These are phyloP conservation scores for Phytophthora constricta DNA, from an alignment of 352 stramenopile species.

Conservation along the genomic window DNA sequence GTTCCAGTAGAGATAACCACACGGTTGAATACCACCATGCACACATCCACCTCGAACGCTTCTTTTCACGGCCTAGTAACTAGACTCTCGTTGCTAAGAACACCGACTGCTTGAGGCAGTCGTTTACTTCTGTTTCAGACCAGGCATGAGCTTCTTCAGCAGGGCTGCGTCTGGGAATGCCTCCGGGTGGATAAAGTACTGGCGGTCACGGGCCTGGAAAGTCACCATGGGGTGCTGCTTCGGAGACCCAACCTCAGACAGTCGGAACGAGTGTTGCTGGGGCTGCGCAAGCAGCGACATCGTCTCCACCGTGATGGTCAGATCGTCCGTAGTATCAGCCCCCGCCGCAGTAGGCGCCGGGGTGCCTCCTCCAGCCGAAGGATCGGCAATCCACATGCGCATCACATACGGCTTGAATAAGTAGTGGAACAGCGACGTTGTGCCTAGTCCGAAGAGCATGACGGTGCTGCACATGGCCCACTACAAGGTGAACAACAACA, in stretches of 20 bases:
- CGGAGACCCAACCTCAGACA: conserved; percentile 65
- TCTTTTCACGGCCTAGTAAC: background rate
- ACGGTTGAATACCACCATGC: background rate
- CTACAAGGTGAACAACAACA: conserved; percentile 20
- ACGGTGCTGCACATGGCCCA: conserved; percentile 91
- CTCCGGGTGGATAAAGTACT: conserved; percentile 87
- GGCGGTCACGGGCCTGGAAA: conserved; percentile 68
- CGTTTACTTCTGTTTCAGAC: conserved; percentile 10
- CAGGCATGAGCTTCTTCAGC: conserved; percentile 62
- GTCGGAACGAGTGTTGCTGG: conserved; percentile 56
- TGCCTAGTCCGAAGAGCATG: conserved; percentile 87
- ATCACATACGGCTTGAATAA: conserved; percentile 90
- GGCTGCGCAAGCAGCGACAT: conserved; percentile 73
- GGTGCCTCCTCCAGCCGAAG: conserved; percentile 5
- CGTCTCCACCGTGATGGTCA: conserved; percentile 69
- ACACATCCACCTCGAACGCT: too few relatives aligned
- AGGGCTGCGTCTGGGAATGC: conserved; percentile 64
- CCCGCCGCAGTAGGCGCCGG: background rate
- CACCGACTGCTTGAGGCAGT: background rate
- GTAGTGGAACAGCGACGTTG: conserved; percentile 84
- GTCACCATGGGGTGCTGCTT: conserved; percentile 82
- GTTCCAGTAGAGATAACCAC: background rate
- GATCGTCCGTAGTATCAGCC: conserved; percentile 30
- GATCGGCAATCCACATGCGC: conserved; percentile 69
- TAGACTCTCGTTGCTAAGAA: background rate